Conservation (phyloP, 441 rosid species). For the Erodium texanum region DNA sequence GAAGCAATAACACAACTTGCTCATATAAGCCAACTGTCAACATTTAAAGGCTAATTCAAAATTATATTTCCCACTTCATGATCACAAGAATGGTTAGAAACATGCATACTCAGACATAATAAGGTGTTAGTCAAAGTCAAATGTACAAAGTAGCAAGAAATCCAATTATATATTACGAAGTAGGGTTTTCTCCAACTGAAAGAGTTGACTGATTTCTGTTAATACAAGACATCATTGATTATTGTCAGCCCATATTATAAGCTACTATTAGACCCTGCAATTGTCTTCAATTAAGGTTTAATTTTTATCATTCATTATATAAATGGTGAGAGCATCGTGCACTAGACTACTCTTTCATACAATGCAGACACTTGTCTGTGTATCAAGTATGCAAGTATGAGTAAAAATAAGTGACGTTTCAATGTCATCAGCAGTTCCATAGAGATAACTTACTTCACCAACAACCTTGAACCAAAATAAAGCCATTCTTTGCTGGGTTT, state of each 20-base stretch:
- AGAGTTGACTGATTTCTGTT: slow-evolving; percentile 1
- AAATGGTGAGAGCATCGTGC: background rate
- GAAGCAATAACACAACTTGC: background rate
- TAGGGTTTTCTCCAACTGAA: background rate
- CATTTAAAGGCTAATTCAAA: slow-evolving; percentile 1
- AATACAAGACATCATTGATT: background rate
- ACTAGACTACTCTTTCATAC: background rate
- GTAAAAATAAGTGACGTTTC: slow-evolving; percentile 10
- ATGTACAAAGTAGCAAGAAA: background rate
- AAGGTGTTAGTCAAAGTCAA: background rate
- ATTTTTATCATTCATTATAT: background rate
- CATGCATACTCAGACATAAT: background rate
- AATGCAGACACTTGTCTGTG: background rate
- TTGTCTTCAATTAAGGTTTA: background rate
- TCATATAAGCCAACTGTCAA: background rate
- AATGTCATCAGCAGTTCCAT: background rate
- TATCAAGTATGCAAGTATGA: background rate
- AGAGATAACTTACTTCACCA: slow-evolving; percentile 52
- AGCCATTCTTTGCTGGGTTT: slow-evolving; percentile 62
- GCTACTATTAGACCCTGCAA: background rate
- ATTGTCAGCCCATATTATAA: no score
- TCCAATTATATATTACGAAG: background rate
- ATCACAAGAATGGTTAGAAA: background rate
- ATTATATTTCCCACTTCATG: background rate
- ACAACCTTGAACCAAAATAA: slow-evolving; percentile 77